Conservation (phyloP, 495 filamentous ascomycete species). For the Staphylotrichum tortipilum region DNA sequence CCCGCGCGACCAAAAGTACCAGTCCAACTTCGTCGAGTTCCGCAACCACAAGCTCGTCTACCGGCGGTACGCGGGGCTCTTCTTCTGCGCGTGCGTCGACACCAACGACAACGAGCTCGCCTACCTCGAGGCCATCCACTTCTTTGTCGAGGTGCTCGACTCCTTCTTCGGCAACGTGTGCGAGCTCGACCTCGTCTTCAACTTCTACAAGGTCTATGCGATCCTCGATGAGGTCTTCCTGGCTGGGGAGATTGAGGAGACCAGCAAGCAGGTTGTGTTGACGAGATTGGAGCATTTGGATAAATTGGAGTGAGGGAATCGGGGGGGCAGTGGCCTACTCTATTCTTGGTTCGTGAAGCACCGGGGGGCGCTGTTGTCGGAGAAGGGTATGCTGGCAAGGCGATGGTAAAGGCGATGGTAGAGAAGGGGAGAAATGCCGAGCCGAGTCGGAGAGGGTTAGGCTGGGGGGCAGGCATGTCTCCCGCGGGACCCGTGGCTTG, state of each 20-base stretch:
- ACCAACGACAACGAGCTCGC: slow-evolving; percentile 98
- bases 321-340: too few species aligned
- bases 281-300: slow-evolving; percentile 92
- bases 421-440: too few species aligned
- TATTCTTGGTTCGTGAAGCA: too few species aligned
- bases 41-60: slow-evolving; percentile 91
- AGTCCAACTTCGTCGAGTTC: slow-evolving; percentile 98
- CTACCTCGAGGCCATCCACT: slow-evolving; percentile 96
- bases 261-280: slow-evolving; percentile 93
- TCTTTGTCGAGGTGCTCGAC: slow-evolving; percentile 98
- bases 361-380: too few species aligned
- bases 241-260: slow-evolving; percentile 97
- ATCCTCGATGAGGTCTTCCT: slow-evolving; percentile 94
- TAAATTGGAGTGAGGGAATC: slow-evolving; percentile 67
- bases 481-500: too few species aligned
- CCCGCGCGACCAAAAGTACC: slow-evolving; percentile 96
- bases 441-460: too few species aligned
- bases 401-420: too few species aligned
- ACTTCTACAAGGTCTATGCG: slow-evolving; percentile 99
- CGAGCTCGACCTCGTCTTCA: slow-evolving; percentile 99
- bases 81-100: slow-evolving; percentile 98
- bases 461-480: too few species aligned
- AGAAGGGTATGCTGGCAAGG: too few species aligned
- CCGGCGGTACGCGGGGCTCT: slow-evolving; percentile 90
- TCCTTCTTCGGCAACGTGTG: slow-evolving; percentile 98